Evolutionary conservation across 1,284 basidiomycete genomes (phyloP).

Genomic region (Ceratobasidium theobromae): DNA sequence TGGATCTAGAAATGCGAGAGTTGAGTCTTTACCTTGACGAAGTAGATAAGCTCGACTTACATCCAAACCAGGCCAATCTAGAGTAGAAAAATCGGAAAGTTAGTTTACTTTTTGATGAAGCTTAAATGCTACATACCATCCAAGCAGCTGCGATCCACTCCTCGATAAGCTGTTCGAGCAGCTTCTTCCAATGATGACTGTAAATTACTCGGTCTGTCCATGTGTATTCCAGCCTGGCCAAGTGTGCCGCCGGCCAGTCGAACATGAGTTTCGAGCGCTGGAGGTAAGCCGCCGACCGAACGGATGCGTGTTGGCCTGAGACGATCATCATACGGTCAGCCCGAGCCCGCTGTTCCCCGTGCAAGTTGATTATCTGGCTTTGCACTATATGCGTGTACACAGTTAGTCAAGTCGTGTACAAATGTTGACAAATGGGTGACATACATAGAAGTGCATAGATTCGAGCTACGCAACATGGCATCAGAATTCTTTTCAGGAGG

Average conservation of each 20-base stretch:
- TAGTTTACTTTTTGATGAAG: neutral
- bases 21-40: neutral
- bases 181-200: constrained; percentile 20
- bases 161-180: constrained; percentile 4
- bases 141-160: constrained; percentile 17
- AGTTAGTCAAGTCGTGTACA: neutral
- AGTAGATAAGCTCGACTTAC: neutral
- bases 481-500: neutral
- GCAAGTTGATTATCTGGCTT: constrained; percentile 19
- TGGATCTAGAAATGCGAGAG: neutral
- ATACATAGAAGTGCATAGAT: constrained; percentile 11
- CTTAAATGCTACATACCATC: neutral
- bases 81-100: neutral
- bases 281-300: neutral
- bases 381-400: neutral
- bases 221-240: constrained; percentile 3
- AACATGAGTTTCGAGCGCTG: neutral
- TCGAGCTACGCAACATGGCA: neutral
- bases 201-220: constrained; percentile 28
- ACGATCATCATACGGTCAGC: constrained; percentile 4
- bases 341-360: constrained; percentile 13
- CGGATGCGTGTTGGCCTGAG: neutral
- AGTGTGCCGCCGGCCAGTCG: neutral
- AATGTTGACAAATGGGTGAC: neutral
- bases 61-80: constrained; percentile 14